Percentiles rank a stretch among this genome's conserved stretches.
Evolutionary conservation across 345 rosid species (phyloP).

Genomic region (Brassica rapa): DNA sequence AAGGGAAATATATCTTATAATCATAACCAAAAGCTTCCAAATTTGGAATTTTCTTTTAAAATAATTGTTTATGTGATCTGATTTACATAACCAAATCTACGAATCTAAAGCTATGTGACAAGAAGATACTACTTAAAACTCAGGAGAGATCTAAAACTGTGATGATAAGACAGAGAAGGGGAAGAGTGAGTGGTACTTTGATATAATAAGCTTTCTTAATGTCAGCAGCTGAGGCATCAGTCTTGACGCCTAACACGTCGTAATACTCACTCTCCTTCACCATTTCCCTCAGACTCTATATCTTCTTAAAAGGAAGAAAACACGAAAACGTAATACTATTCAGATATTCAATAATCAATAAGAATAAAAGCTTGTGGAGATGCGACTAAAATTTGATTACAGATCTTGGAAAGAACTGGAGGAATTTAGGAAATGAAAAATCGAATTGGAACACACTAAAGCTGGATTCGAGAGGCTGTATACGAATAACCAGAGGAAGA

Average conservation of each 20-base stretch:
- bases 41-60: neutral
- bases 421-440: neutral
- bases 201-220: conserved; percentile 93
- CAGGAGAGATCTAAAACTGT: neutral
- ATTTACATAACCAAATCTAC: neutral
- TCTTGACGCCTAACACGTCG: conserved; percentile 68
- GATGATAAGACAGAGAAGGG: neutral
- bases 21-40: neutral
- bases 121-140: neutral
- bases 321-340: neutral
- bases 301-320: neutral
- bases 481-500: neutral
- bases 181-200: conserved; percentile 49
- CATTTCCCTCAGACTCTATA: conserved; percentile 54
- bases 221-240: conserved; percentile 69
- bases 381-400: neutral
- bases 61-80: neutral
- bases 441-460: neutral
- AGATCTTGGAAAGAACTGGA: conserved; percentile 5
- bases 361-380: neutral
- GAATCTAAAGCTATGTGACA: neutral
- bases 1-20: neutral
- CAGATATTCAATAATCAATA: neutral
- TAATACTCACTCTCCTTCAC: conserved; percentile 75
- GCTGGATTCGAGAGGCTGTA: neutral